Evolutionary conservation across 306 rosid species (phyloP), one percentile per base, ranked within the genome.

Genomic region (Chamaecrista fasciculata): DNA sequence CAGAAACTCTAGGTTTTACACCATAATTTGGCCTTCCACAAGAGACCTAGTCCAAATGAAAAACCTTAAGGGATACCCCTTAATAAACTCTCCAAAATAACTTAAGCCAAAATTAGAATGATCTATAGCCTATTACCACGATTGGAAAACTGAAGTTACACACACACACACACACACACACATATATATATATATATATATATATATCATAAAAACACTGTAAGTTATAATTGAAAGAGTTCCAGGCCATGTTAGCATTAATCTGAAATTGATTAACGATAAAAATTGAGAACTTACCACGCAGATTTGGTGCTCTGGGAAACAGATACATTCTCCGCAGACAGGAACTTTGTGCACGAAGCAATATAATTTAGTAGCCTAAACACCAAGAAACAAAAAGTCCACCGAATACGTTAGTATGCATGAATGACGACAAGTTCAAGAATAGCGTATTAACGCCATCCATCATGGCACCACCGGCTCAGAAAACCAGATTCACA

Each of bases 311-410:
- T 95, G 99, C 83, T 95, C 99, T 0, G 96, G 93, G 75, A 86
- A 89, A 76, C 96, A 95, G 70, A 95, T 80, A 75, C 99, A 95
- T 89, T 95, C 99, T 57, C 99, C 99, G n/a, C 99, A 95, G 47
- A 95, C 97, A 16, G 99, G 96, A 76, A 91, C 99, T 87, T 95
- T 89, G 82, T 95, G 99, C 81, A 91, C 99, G 75, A 84, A 95
- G 83, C 99, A 95, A 76, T 95, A 95, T 67, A 91, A 79, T 77
- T 91, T 95, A 56, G 99, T 95, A 80, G 99, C 99, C 99, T 95
- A 79, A 82, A 81, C 78, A 79, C 20, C 62, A 82, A 48, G n/a
- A n/a, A n/a, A n/a, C n/a, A 77, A 60, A 60, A 57, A 70, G 59
- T 2, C 25, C 57, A 64, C 46, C 33, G 33, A 71, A 60, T 9